Conservation (phyloP, 495 filamentous ascomycete species). For the Podospora pseudopauciseta region DNA sequence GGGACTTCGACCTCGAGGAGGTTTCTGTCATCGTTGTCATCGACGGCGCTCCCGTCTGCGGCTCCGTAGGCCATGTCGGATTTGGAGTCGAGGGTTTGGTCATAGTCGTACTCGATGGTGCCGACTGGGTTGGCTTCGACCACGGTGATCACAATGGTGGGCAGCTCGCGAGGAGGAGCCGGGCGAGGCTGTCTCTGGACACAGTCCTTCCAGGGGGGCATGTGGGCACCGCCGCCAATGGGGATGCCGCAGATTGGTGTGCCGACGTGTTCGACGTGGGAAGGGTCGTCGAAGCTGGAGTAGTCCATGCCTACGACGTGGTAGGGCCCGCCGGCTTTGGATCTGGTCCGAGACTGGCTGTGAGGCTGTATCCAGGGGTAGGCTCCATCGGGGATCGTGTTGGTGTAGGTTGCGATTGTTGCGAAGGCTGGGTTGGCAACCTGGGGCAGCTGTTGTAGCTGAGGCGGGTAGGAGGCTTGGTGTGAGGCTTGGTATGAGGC, state of each 20-base stretch:
- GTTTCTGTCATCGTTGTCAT: neutral
- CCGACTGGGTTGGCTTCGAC: no score
- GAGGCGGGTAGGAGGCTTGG: neutral
- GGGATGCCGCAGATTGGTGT: slow-evolving; percentile 32
- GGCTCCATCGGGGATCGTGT: slow-evolving; percentile 15
- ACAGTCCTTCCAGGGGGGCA: slow-evolving; percentile 20
- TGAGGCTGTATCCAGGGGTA: slow-evolving; percentile 5
- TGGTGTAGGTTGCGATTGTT: slow-evolving; percentile 8
- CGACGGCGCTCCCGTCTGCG: neutral
- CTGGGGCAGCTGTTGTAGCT: neutral
- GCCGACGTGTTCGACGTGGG: neutral
- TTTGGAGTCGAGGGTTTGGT: neutral
- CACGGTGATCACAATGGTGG: no score
- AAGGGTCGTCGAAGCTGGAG: neutral
- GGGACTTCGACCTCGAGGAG: no score
- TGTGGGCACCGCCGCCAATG: slow-evolving; percentile 33
- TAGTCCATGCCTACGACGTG: slow-evolving; percentile 7
- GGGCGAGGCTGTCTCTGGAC: neutral
- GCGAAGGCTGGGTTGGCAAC: slow-evolving; percentile 11
- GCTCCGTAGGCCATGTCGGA: neutral
- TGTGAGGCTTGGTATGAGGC: neutral
- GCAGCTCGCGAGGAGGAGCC: no score
- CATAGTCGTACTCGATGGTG: no score
- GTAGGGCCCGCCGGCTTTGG: slow-evolving; percentile 12
- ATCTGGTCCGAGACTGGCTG: neutral